Percentiles rank a stretch among this genome's conserved stretches.
These are phyloP conservation scores for Carex sylvatica DNA, from an alignment of 202 grass and related monocot genomes.

Conservation along the genomic window DNA sequence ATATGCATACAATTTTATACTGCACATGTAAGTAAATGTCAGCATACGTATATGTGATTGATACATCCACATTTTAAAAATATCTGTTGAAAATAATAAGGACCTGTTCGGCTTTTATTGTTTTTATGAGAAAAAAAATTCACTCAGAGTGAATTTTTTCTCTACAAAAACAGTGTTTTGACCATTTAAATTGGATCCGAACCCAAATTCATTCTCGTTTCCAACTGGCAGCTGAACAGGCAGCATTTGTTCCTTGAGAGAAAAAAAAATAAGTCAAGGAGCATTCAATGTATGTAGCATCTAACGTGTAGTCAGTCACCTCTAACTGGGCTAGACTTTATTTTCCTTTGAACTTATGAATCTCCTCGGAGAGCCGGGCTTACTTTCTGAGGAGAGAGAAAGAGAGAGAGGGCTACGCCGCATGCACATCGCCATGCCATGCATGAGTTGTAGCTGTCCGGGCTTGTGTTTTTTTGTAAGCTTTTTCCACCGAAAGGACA, in stretches of 20 bases:
- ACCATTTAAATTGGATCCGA: no score
- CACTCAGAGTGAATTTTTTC: no score
- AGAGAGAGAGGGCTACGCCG: background rate
- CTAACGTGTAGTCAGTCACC: constrained; percentile 10
- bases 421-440: constrained; percentile 18
- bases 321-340: background rate
- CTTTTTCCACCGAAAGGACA: constrained; percentile 18
- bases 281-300: constrained; percentile 23
- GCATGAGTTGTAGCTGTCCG: constrained; percentile 17
- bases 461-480: background rate
- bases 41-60: no score
- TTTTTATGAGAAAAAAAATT: no score
- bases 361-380: background rate
- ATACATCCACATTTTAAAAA: no score
- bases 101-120: no score
- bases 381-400: background rate
- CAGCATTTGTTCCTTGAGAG: background rate
- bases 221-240: no score
- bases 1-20: no score
- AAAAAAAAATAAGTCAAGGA: background rate
- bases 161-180: no score
- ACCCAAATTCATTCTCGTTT: no score
- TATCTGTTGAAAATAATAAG: no score
- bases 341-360: background rate
- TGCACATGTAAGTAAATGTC: no score